These are phyloP conservation scores for Magnaporthiopsis poae DNA, from an alignment of 2,329 filamentous ascomycete genomes.

Conservation along the genomic window DNA sequence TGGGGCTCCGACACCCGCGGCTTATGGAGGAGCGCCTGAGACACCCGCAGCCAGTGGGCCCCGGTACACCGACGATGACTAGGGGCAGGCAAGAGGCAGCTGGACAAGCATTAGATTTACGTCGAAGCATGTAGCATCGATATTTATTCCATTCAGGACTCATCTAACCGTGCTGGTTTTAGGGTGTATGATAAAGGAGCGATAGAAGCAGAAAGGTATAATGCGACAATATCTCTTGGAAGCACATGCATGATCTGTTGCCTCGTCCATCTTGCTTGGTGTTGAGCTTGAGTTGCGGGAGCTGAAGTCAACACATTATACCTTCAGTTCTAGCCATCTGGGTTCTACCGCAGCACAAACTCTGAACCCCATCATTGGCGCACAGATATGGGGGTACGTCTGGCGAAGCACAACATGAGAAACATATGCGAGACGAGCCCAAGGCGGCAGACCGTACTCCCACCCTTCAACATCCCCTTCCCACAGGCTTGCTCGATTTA, in stretches of 20 bases:
- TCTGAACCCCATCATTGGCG: no score
- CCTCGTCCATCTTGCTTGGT: not conserved
- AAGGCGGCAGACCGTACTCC: not conserved
- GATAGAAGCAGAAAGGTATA: not conserved
- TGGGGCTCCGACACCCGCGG: conserved; percentile 55
- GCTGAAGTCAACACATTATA: no score
- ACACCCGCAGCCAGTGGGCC: conserved; percentile 52
- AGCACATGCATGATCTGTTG: not conserved
- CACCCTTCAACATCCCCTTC: no score
- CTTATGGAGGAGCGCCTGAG: conserved; percentile 45
- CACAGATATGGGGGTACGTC: no score
- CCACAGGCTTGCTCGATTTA: not conserved
- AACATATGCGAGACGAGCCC: not conserved
- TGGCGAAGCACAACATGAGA: not conserved
- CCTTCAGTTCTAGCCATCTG: no score
- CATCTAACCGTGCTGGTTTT: not conserved
- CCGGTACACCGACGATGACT: conserved; percentile 44
- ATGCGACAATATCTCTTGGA: not conserved
- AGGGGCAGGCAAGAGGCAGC: not conserved
- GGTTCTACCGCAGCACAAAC: no score
- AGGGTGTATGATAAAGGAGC: not conserved
- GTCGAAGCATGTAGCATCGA: not conserved
- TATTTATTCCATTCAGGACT: not conserved
- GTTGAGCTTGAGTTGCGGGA: not conserved
- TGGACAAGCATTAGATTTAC: not conserved